Evolutionary conservation across 2,329 filamentous ascomycete species (phyloP).

Genomic region (Esteya vermicola): DNA sequence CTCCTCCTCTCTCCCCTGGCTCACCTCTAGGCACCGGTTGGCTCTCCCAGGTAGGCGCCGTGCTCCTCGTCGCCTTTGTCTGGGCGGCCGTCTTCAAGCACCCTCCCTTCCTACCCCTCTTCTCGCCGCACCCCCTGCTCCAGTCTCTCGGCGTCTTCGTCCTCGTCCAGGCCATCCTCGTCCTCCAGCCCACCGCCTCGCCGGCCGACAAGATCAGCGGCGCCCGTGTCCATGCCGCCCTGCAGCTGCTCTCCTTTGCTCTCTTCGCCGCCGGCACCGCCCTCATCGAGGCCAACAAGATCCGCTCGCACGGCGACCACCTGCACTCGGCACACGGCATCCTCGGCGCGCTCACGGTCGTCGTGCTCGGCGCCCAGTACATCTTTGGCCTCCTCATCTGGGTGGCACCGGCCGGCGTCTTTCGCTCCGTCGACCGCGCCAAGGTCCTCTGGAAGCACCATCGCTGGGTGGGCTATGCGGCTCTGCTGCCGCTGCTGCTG

Average conservation of each 20-base stretch:
- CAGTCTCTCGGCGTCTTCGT: conserved; percentile 55
- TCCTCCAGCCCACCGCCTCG: conserved; percentile 78
- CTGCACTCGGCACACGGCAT: conserved; percentile 73
- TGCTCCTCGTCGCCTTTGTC: conserved; percentile 61
- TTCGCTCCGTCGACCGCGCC: conserved; percentile 57
- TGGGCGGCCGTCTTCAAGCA: conserved; percentile 65
- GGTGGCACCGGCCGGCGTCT: conserved; percentile 50
- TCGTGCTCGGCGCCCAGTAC: conserved; percentile 58
- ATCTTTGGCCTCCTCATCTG: conserved; percentile 73
- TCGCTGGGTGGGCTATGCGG: conserved; percentile 55
- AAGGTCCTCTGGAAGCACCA: conserved; percentile 88
- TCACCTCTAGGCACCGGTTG: conserved; percentile 53
- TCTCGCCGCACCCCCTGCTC: conserved; percentile 75
- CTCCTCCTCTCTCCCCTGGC: background rate
- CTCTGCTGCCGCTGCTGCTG: conserved; percentile 49
- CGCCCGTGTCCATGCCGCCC: conserved; percentile 47
- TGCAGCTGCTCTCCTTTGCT: conserved; percentile 53
- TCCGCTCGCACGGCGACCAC: conserved; percentile 49
- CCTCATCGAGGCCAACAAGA: conserved; percentile 77
- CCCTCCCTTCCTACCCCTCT: conserved; percentile 50
- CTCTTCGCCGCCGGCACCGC: conserved; percentile 49
- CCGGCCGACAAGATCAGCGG: conserved; percentile 54
- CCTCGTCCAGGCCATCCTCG: conserved; percentile 64
- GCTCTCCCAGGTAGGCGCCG: conserved; percentile 63
- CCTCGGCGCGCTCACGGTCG: conserved; percentile 64